Conservation (phyloP, 768 basidiomycete species). For the Phylloporus scabripes region DNA sequence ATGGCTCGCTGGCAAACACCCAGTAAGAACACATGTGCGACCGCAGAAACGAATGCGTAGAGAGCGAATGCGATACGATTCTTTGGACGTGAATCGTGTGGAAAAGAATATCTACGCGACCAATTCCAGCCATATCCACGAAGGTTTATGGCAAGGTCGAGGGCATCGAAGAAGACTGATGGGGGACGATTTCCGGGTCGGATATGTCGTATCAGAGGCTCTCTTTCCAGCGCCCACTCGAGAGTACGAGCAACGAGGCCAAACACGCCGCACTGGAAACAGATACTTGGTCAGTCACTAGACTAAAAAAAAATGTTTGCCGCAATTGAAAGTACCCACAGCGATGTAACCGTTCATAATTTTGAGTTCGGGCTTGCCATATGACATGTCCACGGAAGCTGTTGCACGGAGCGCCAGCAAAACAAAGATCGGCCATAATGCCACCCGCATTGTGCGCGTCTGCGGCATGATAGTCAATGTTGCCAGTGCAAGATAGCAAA, state of each 20-base stretch:
- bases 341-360: conserved; percentile 7
- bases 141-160: conserved; percentile 46
- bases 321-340: conserved; percentile 4
- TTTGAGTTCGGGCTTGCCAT: not conserved
- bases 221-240: conserved; percentile 15
- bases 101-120: conserved; percentile 32
- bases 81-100: conserved; percentile 37
- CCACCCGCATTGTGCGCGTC: conserved; percentile 42
- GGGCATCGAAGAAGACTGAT: conserved; percentile 31
- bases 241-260: conserved; percentile 7
- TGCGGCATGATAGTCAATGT: conserved; percentile 43
- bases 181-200: conserved; percentile 4
- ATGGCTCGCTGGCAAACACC: conserved; percentile 44
- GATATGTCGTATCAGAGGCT: conserved; percentile 13
- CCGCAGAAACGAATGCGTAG: conserved; percentile 29
- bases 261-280: conserved; percentile 14
- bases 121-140: conserved; percentile 28
- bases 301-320: not conserved
- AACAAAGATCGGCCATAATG: conserved; percentile 42
- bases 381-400: conserved; percentile 9
- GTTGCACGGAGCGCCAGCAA: conserved; percentile 39
- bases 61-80: conserved; percentile 36
- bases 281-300: not conserved
- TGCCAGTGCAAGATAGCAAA: conserved; percentile 45
- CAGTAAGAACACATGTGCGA: conserved; percentile 36